A percentile compares a stretch with the other conserved stretches of the same genome.
These are phyloP conservation scores for Microcyclospora tardicrescens DNA, from an alignment of 2,329 filamentous ascomycete species.

Conservation along the genomic window DNA sequence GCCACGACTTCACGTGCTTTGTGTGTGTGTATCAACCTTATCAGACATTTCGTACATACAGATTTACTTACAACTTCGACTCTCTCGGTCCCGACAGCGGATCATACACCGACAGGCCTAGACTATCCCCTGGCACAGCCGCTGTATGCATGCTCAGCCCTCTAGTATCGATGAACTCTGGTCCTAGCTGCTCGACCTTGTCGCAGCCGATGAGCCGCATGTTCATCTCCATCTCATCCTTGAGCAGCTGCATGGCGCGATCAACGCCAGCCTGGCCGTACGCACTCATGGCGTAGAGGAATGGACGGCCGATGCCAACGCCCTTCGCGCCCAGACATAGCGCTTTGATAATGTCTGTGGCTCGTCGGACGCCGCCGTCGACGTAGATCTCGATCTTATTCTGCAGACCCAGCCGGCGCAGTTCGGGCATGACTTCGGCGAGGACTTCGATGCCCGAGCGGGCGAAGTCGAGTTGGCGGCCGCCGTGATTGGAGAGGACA, in stretches of 20 bases:
- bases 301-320: conserved; percentile 87
- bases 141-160: conserved; percentile 52
- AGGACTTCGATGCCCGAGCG: conserved; percentile 81
- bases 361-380: conserved; percentile 80
- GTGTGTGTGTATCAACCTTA: background rate
- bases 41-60: too few species aligned
- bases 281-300: conserved; percentile 89
- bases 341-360: conserved; percentile 91
- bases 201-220: conserved; percentile 85
- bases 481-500: conserved; percentile 91
- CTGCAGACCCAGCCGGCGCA: conserved; percentile 60
- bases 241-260: conserved; percentile 61
- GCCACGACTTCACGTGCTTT: background rate
- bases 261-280: conserved; percentile 83
- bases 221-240: conserved; percentile 96
- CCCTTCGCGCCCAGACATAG: conserved; percentile 83
- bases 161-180: conserved; percentile 65
- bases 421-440: conserved; percentile 79
- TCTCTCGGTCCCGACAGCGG: conserved; percentile 30
- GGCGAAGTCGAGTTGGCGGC: conserved; percentile 83
- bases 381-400: conserved; percentile 67
- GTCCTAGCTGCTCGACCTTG: conserved; percentile 62
- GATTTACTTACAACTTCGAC: conserved; percentile 14
- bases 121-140: conserved; percentile 47
- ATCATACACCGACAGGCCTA: conserved; percentile 45